phyloP scores from a whole-genome alignment of 2,329 filamentous ascomycete genomes.

The Exophiala lecanii-corni region DNA sequence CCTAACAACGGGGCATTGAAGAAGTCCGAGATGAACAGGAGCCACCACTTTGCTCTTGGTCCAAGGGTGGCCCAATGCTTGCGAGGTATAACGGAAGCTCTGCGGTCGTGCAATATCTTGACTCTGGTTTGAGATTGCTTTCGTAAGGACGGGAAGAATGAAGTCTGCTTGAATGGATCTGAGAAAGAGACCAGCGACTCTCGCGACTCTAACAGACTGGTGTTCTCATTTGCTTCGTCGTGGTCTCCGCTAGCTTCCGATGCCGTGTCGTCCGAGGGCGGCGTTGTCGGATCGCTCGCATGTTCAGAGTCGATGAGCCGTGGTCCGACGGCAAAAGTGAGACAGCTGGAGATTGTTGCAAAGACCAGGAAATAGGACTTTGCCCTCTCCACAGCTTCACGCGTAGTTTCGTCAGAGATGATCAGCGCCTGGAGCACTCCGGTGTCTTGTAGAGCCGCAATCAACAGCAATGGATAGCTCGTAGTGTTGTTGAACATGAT shows the following conservation, averaged over 20 bases:
- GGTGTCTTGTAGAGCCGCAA: constrained; percentile 51
- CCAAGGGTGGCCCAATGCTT: constrained; percentile 34
- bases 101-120: constrained; percentile 14
- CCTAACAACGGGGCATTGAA: constrained; percentile 60
- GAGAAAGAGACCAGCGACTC: constrained; percentile 16
- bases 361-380: constrained; percentile 65
- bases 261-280: neutral
- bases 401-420: constrained; percentile 38
- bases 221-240: constrained; percentile 20
- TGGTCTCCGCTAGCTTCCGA: constrained; percentile 13
- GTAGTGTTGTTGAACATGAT: constrained; percentile 57
- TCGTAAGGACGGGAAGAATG: constrained; percentile 44
- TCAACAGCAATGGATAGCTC: constrained; percentile 48
- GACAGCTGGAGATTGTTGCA: constrained; percentile 57
- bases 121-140: constrained; percentile 4
- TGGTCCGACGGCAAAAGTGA: constrained; percentile 62
- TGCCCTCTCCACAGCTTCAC: constrained; percentile 52
- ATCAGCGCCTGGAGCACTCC: constrained; percentile 52
- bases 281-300: constrained; percentile 28
- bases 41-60: constrained; percentile 35
- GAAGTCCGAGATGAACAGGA: constrained; percentile 45
- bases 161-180: constrained; percentile 42
- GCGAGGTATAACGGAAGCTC: constrained; percentile 14
- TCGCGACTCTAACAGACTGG: constrained; percentile 8
- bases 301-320: constrained; percentile 50